phyloP scores from a whole-genome alignment of 306 rosid species.

The Purshia tridentata region DNA sequence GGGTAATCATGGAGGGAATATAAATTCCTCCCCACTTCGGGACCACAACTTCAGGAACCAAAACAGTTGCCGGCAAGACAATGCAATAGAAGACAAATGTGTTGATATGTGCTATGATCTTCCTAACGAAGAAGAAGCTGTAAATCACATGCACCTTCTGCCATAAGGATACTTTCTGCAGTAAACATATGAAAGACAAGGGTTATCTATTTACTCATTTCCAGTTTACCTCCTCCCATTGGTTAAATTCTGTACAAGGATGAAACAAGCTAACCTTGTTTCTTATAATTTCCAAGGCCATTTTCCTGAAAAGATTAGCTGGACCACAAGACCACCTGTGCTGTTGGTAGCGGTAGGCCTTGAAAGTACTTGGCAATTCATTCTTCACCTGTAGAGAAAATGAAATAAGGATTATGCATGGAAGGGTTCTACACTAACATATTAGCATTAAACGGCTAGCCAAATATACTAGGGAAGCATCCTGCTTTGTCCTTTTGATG shows the following conservation, averaged over 20 bases:
- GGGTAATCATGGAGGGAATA: constrained; percentile 72
- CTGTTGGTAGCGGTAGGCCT: constrained; percentile 86
- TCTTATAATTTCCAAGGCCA: constrained; percentile 59
- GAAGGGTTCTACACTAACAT: neutral
- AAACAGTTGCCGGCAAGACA: constrained; percentile 75
- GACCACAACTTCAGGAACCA: constrained; percentile 78
- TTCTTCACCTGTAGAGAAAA: constrained; percentile 60
- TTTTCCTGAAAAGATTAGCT: constrained; percentile 84
- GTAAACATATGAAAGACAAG: constrained; percentile 1
- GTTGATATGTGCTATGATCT: constrained; percentile 72
- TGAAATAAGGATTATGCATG: neutral
- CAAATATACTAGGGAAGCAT: neutral
- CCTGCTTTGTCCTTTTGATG: neutral
- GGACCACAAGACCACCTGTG: constrained; percentile 98
- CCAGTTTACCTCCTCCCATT: neutral
- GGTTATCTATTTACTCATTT: neutral
- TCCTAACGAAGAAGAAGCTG: constrained; percentile 88
- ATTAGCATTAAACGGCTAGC: neutral
- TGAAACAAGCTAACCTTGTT: constrained; percentile 55
- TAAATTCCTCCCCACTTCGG: constrained; percentile 84
- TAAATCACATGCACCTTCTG: constrained; percentile 81
- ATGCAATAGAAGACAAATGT: constrained; percentile 74
- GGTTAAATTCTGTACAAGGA: neutral
- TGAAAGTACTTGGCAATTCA: constrained; percentile 91
- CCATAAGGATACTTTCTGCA: constrained; percentile 77